Percentiles rank a stretch among this genome's conserved stretches.
These are phyloP conservation scores for Ustilago xerochloae DNA, from an alignment of 1,284 basidiomycete species.

Conservation along the genomic window DNA sequence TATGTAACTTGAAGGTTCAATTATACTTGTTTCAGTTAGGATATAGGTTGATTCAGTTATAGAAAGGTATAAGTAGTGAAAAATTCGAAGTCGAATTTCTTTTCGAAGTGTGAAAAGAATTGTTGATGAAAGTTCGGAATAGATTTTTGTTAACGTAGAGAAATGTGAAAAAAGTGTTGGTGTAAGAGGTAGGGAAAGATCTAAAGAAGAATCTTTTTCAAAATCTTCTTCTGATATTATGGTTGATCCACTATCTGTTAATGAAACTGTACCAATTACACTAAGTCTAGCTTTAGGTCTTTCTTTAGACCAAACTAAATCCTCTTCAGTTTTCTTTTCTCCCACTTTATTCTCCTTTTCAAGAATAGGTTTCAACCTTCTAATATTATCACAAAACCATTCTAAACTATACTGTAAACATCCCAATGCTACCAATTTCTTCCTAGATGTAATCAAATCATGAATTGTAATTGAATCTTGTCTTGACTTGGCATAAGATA, in stretches of 20 bases:
- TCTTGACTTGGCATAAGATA: constrained; percentile 26
- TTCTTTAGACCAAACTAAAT: not conserved
- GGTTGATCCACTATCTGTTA: not conserved
- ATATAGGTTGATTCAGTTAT: constrained; percentile 75
- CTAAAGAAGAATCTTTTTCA: constrained; percentile 35
- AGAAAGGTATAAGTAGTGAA: constrained; percentile 83
- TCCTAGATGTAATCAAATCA: constrained; percentile 79
- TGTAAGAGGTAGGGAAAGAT: constrained; percentile 52
- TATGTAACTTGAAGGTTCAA: constrained; percentile 90
- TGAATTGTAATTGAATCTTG: constrained; percentile 30
- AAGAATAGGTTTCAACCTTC: constrained; percentile 68
- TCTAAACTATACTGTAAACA: constrained; percentile 81
- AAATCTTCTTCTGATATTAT: not conserved
- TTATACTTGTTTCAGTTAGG: constrained; percentile 73
- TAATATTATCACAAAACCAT: constrained; percentile 56
- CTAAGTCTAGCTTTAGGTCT: constrained; percentile 42
- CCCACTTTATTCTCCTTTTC: constrained; percentile 5
- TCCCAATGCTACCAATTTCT: constrained; percentile 81
- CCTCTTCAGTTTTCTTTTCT: not conserved
- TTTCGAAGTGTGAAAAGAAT: constrained; percentile 88
- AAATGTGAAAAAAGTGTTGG: constrained; percentile 38
- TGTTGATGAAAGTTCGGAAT: constrained; percentile 84
- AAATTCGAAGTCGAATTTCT: constrained; percentile 85
- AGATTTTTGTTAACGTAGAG: constrained; percentile 87
- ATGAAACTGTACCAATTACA: constrained; percentile 21